Percentiles rank a stretch among this genome's conserved stretches.
phyloP scores from a whole-genome alignment of 2,329 filamentous ascomycete species.

The Diaporthe helianthi region DNA sequence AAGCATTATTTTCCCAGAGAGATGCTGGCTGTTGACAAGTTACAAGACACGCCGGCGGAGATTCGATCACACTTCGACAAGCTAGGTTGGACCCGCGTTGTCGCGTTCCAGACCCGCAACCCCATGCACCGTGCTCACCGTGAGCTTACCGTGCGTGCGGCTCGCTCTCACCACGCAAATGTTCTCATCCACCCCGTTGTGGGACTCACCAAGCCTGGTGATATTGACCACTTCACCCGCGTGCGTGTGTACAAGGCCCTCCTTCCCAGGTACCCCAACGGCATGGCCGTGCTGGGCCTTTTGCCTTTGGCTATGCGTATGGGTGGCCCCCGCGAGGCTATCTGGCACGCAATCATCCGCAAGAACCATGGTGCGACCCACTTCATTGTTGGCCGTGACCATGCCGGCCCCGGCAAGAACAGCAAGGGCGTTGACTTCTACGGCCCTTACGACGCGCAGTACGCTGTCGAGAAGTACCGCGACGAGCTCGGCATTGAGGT shows the following conservation, averaged over 20 bases:
- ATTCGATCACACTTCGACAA: constrained; percentile 98
- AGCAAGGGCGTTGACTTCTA: constrained; percentile 97
- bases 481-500: constrained; percentile 98
- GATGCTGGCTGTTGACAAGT: background rate
- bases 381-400: constrained; percentile 98
- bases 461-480: constrained; percentile 94
- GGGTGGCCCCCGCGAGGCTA: constrained; percentile 96
- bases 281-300: constrained; percentile 96
- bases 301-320: constrained; percentile 98
- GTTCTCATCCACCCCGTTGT: constrained; percentile 99
- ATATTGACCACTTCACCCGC: constrained; percentile 99
- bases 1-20: background rate
- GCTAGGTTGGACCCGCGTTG: constrained; percentile 96
- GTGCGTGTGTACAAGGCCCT: constrained; percentile 98
- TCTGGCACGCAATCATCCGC: constrained; percentile 99
- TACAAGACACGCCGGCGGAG: constrained; percentile 85
- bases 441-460: constrained; percentile 96
- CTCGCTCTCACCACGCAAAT: constrained; percentile 94
- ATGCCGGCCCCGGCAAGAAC: constrained; percentile 98
- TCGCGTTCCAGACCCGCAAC: constrained; percentile 99
- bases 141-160: constrained; percentile 96
- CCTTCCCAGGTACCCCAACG: constrained; percentile 95
- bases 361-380: constrained; percentile 99
- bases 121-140: constrained; percentile 99
- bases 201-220: constrained; percentile 96